These are phyloP conservation scores for Saccharomyces pastorianus DNA, from an alignment of 1,139 yeast genomes.

Conservation along the genomic window DNA sequence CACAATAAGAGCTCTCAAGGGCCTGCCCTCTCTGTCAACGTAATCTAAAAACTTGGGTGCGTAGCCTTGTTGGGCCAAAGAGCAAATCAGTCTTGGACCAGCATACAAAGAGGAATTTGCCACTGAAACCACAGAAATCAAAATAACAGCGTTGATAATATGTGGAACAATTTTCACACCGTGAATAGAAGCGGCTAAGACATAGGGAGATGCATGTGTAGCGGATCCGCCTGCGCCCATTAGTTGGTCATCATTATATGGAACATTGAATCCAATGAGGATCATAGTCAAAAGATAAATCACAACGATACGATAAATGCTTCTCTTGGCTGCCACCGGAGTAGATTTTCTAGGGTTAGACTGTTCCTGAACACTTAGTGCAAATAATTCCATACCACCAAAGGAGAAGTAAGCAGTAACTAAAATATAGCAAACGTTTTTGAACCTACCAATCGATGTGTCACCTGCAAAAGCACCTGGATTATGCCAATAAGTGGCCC, in stretches of 20 bases:
- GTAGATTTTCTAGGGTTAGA: constrained; percentile 64
- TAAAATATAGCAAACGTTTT: constrained; percentile 73
- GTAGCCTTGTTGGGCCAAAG: constrained; percentile 50
- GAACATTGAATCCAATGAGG: constrained; percentile 57
- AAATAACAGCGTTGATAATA: constrained; percentile 41
- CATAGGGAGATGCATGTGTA: constrained; percentile 58
- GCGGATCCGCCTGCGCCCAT: constrained; percentile 37
- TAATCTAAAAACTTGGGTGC: constrained; percentile 50
- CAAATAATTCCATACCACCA: constrained; percentile 74
- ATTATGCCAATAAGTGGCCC: constrained; percentile 48
- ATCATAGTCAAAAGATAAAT: constrained; percentile 52
- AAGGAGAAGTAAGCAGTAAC: constrained; percentile 79
- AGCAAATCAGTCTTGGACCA: constrained; percentile 52
- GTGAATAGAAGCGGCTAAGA: constrained; percentile 56
- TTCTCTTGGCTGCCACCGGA: constrained; percentile 60
- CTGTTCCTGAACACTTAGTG: constrained; percentile 81
- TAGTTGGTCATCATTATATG: constrained; percentile 41
- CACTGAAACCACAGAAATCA: constrained; percentile 41
- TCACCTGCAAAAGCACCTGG: constrained; percentile 44
- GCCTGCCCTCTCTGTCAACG: constrained; percentile 54
- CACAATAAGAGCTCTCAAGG: constrained; percentile 42
- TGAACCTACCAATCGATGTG: constrained; percentile 34
- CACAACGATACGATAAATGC: constrained; percentile 55
- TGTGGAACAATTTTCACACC: constrained; percentile 55
- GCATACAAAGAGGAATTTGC: constrained; percentile 49